These are phyloP conservation scores for Acidomyces sp. DNA, from an alignment of 495 filamentous ascomycete genomes.

Conservation along the genomic window DNA sequence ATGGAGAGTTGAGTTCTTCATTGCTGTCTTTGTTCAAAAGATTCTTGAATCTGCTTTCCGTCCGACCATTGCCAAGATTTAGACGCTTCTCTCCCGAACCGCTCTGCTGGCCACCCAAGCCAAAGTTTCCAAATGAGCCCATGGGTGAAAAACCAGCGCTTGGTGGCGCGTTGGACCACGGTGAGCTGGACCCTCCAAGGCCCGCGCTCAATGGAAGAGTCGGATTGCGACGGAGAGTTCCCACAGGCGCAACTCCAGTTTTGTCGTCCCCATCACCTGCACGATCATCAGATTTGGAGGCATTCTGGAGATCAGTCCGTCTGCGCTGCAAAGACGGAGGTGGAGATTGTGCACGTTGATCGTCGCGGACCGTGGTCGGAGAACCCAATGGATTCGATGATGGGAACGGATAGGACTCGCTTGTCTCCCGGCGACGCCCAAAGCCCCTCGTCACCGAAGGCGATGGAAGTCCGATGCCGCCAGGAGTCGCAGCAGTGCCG, in stretches of 20 bases:
- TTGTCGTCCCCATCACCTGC: conserved; percentile 38
- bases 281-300: conserved; percentile 23
- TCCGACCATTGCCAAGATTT: conserved; percentile 50
- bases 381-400: conserved; percentile 40
- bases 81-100: conserved; percentile 56
- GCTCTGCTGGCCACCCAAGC: conserved; percentile 38
- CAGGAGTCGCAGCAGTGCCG: conserved; percentile 35
- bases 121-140: conserved; percentile 78
- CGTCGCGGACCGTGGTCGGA: conserved; percentile 44
- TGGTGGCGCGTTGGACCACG: conserved; percentile 53
- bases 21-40: conserved; percentile 64
- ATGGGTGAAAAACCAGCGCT: conserved; percentile 52
- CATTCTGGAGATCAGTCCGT: conserved; percentile 55
- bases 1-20: conserved; percentile 42
- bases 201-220: conserved; percentile 47
- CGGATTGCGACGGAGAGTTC: conserved; percentile 54
- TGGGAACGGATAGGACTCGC: conserved; percentile 46
- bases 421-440: conserved; percentile 73
- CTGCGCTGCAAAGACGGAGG: conserved; percentile 58
- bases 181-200: conserved; percentile 43
- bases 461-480: conserved; percentile 39
- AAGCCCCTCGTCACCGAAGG: conserved; percentile 58
- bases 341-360: conserved; percentile 44
- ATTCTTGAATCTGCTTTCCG: conserved; percentile 73
- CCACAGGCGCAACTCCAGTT: conserved; percentile 40